Evolutionary conservation across 495 filamentous ascomycete species (phyloP), one percentile per base, ranked within the genome.

Genomic region (Podospora pseudoanserina): DNA sequence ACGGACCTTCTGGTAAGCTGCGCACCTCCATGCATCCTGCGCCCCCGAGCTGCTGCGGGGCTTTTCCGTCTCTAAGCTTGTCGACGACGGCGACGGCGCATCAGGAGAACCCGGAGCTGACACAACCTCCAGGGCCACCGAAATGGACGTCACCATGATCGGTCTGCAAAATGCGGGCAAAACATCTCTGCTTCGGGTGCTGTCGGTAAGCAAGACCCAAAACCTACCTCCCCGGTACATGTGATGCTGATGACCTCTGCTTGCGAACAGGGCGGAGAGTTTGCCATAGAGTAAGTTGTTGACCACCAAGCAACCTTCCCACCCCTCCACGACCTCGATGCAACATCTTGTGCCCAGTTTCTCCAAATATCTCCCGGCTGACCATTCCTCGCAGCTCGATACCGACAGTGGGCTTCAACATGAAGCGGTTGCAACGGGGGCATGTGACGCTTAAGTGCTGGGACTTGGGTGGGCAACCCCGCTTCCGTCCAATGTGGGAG

Each of bases 141-240:
- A 99, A 85, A 97, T 99, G 92, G 94, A 99, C 79, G 92, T 99
- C 78, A 99, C 95, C 69, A 97, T 99, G 92, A 96, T 99, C 83
- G 95, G 95, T 27, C 83, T 99, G 78, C 95, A 99, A 78, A 99
- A 99, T 82, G 95, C 95, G 64, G 95, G 95, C 69, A 99, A 99
- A 81, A 98, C 95, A 60, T 97, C 94, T 44, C 80, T 99, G 76
- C 84, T 98, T 77, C 87, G 94, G 65, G 95, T 99, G 67, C 82
- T 99, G 68, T 93, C 95, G 82, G 95, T 99, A 69, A 79, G 77
- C 76, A 15, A 57, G 88, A 83, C 91, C 23, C 59, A 32, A 65
- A 64, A n/a, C 59, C 19, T 63, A 30, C 4, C 27, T 39, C 57
- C 2, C 18, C 16, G n/a, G 30, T 60, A 39, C n/a, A 16, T 27